Base-by-base conservation (phyloP, 2,329 filamentous ascomycete species). In the Xylariaceae sp. region DNA sequence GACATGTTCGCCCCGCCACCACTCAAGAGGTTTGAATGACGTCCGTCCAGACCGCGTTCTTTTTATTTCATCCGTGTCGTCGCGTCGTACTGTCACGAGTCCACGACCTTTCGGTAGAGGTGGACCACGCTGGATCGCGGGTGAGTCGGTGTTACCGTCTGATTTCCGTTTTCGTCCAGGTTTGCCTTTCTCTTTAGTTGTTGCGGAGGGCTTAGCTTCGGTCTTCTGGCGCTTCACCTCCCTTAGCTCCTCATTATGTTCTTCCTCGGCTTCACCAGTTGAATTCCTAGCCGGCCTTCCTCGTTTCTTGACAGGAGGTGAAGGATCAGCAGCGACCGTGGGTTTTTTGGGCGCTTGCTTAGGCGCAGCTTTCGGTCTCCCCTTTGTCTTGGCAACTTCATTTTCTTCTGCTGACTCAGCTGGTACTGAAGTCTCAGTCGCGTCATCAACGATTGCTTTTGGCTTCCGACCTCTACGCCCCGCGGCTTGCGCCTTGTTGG, bases 1-100 rank as follows among this genome's bases (percentile, higher is more conserved):
- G 37, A 86, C 80, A 43, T 79, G 80, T 63, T 97, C 92, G 54
- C 90, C 90, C 57, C 83, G 83, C 92, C 92, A 97, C 63, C 79
- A 95, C 21, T 88, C 82, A 25, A 96, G 68, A 1, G 91, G 93
- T 49, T 81, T 80, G 50, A 88, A 83, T 8, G 87, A 88, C 42
- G 82, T 80, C 45, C 93, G 81, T 2, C 89, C 91, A 11, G 85
- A 92, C 43, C 89, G 83, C 40, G 84, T 87, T 36, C 74, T 77
- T 22, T 73, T 73, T 50, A 79, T 71, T 21, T 68, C 71, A 42
- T 82, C 74, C 1, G 70, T 64, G 7, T 71, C 71, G 48, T 72
- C 69, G 23, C 70, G 70, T 34, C 75, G 73, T 42, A 73, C 62
- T 40, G 77, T 77, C 20, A 80, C 71, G 10, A 82, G 67, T 1